These are phyloP conservation scores for Acanthamoeba royreba DNA, from an alignment of 208 protist species.

Conservation along the genomic window DNA sequence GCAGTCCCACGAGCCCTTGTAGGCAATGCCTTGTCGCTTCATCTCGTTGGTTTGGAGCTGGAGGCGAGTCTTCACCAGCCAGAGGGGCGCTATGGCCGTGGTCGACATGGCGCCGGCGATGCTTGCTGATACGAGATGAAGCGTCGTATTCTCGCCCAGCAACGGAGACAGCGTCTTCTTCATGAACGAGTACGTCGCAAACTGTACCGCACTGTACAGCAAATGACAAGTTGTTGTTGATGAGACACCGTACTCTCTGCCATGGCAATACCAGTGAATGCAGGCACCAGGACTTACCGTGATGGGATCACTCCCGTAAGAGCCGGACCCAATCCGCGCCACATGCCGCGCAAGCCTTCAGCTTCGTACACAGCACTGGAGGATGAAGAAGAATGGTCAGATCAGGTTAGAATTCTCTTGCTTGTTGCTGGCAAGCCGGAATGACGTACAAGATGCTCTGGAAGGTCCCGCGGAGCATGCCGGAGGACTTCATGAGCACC, in stretches of 20 bases:
- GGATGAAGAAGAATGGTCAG: no score
- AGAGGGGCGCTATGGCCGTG: slow-evolving; percentile 48
- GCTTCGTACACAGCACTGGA: not conserved
- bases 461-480: slow-evolving; percentile 10
- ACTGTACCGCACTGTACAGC: slow-evolving; percentile 58
- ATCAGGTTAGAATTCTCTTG: not conserved
- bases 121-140: slow-evolving; percentile 25
- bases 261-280: not conserved
- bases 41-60: slow-evolving; percentile 55
- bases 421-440: not conserved
- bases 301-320: not conserved
- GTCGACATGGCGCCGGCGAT: slow-evolving; percentile 35
- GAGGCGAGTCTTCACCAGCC: slow-evolving; percentile 62
- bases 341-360: not conserved
- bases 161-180: slow-evolving; percentile 44
- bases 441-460: not conserved
- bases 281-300: not conserved
- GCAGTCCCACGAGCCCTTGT: slow-evolving; percentile 32
- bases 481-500: slow-evolving; percentile 47
- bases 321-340: not conserved
- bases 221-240: not conserved
- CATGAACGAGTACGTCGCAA: slow-evolving; percentile 56
- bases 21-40: not conserved
- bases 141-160: slow-evolving; percentile 40
- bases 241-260: not conserved